These are phyloP conservation scores for Spirogloea muscicola DNA, from an alignment of 139 green algal species.

Conservation along the genomic window DNA sequence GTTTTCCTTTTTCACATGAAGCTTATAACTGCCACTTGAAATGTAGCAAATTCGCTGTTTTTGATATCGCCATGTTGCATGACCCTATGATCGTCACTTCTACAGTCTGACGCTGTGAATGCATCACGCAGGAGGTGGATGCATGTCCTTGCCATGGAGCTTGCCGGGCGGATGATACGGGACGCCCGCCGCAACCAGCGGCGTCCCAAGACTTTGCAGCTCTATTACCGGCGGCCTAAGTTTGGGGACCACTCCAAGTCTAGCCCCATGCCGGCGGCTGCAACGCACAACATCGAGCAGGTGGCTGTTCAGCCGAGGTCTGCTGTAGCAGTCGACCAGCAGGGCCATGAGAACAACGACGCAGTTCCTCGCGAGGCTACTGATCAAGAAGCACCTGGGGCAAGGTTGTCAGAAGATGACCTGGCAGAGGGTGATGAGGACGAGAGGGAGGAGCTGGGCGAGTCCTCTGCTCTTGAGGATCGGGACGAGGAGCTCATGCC, in stretches of 20 bases:
- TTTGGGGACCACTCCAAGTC: slow-evolving; percentile 8
- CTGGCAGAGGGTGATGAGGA: too few relatives aligned
- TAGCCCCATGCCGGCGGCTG: background rate
- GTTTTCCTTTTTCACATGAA: background rate
- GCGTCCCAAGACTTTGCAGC: slow-evolving; percentile 14
- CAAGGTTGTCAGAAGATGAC: too few relatives aligned
- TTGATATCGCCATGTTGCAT: too few relatives aligned
- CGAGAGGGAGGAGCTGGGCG: too few relatives aligned
- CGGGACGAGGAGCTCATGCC: background rate
- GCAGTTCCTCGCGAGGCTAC: too few relatives aligned
- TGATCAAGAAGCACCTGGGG: too few relatives aligned
- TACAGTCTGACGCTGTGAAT: too few relatives aligned
- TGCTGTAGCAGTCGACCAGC: background rate
- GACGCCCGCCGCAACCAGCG: slow-evolving; percentile 13
- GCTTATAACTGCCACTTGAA: slow-evolving; percentile 7
- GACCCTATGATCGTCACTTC: too few relatives aligned
- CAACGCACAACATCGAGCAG: background rate
- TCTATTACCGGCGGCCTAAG: slow-evolving; percentile 7
- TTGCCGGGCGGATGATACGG: slow-evolving; percentile 3
- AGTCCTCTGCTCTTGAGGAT: too few relatives aligned
- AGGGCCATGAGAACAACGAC: background rate
- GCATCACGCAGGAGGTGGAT: slow-evolving; percentile 23
- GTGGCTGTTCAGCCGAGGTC: background rate
- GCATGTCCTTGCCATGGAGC: slow-evolving; percentile 9
- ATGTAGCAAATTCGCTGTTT: slow-evolving; percentile 6